phyloP scores from a whole-genome alignment of 257 asterid species.

The Vinca minor region DNA sequence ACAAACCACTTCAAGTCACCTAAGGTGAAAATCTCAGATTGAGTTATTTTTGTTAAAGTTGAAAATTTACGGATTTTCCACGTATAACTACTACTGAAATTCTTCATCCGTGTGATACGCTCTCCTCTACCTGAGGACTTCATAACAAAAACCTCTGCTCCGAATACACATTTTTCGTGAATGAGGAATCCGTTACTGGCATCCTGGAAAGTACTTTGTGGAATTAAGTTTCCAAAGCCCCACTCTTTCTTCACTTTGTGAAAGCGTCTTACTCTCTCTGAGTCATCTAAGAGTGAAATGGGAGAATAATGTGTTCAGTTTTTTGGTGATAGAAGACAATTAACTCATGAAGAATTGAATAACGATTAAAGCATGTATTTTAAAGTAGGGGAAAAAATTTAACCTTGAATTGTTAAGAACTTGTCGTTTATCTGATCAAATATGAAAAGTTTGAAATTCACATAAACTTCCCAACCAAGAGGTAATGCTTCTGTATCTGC shows the following conservation, averaged over 20 bases:
- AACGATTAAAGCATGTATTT: too few species aligned
- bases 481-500: not conserved
- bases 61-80: conserved; percentile 5
- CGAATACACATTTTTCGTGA: too few species aligned
- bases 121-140: conserved; percentile 4
- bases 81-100: not conserved
- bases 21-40: not conserved
- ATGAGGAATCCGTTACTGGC: conserved; percentile 6
- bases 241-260: not conserved
- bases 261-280: not conserved
- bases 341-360: too few species aligned
- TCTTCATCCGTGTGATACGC: not conserved
- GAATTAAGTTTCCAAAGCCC: conserved; percentile 5
- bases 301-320: too few species aligned
- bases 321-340: too few species aligned
- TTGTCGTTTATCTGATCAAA: conserved; percentile 7
- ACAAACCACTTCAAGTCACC: conserved; percentile 5
- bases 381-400: too few species aligned
- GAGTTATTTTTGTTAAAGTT: not conserved
- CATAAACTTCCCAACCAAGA: conserved; percentile 15
- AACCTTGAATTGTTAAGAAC: conserved; percentile 12
- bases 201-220: conserved; percentile 11
- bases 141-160: too few species aligned
- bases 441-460: not conserved
- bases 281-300: not conserved